phyloP scores from a whole-genome alignment of 140 eudicot genomes.

The Senecio squalidus region DNA sequence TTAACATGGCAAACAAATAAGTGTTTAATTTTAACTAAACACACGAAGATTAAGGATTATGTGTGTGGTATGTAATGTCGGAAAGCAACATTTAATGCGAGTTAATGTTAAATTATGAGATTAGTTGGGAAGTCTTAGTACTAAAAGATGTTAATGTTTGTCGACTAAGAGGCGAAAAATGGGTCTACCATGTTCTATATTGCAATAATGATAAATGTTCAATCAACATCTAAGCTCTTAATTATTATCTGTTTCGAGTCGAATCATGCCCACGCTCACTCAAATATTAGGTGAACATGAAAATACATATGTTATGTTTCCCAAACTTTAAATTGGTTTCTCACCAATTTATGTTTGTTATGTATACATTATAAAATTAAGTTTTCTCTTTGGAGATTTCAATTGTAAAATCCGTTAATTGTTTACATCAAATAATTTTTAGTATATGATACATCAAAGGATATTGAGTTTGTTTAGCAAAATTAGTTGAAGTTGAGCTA shows the following conservation, averaged over 20 bases:
- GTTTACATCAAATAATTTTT: too few relatives aligned
- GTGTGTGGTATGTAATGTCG: not conserved
- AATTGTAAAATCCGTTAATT: too few relatives aligned
- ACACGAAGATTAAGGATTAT: not conserved
- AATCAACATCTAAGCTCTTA: not conserved
- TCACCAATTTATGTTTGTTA: too few relatives aligned
- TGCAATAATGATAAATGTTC: constrained; percentile 10
- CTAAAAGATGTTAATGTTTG: constrained; percentile 10
- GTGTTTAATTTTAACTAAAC: not conserved
- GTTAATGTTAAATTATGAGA: constrained; percentile 20
- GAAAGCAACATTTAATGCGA: not conserved
- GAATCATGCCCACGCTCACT: not conserved
- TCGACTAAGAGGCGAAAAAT: constrained; percentile 14
- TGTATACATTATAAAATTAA: too few relatives aligned
- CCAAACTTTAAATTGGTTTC: too few relatives aligned
- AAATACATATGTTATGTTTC: not conserved
- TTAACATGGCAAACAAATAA: not conserved
- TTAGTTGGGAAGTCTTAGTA: constrained; percentile 22
- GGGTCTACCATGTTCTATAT: constrained; percentile 36
- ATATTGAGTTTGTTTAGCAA: too few relatives aligned
- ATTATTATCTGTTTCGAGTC: not conserved
- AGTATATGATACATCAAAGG: too few relatives aligned
- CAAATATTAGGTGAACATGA: not conserved
- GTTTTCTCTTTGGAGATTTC: too few relatives aligned
- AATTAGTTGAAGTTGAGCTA: too few relatives aligned